Evolutionary conservation across 2,329 filamentous ascomycete species (phyloP).

Genomic region (Fusarium acutatum): DNA sequence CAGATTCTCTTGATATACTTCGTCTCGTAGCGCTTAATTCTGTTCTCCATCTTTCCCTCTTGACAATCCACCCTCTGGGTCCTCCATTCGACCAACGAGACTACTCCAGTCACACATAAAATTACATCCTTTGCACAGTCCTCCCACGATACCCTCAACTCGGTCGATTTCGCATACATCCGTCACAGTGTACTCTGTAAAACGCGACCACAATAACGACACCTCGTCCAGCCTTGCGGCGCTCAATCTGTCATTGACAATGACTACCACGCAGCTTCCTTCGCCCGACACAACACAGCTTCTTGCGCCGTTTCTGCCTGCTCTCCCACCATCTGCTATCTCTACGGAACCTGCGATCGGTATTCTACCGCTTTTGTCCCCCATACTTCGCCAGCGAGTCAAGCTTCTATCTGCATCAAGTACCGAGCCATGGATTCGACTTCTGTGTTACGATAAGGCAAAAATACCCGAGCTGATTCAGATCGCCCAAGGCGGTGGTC

Average conservation of each 20-base stretch:
- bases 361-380: constrained; percentile 68
- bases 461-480: constrained; percentile 66
- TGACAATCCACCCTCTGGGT: constrained; percentile 9
- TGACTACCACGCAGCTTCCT: constrained; percentile 46
- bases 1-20: background rate
- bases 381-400: constrained; percentile 72
- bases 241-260: constrained; percentile 23
- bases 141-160: background rate
- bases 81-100: constrained; percentile 17
- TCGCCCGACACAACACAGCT: constrained; percentile 58
- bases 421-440: constrained; percentile 75
- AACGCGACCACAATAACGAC: constrained; percentile 5
- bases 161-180: background rate
- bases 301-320: constrained; percentile 65
- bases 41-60: constrained; percentile 12
- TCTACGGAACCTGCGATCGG: constrained; percentile 65
- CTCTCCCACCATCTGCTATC: constrained; percentile 66
- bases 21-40: background rate
- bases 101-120: constrained; percentile 29
- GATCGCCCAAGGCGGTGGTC: constrained; percentile 66
- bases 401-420: constrained; percentile 69
- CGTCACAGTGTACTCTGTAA: background rate
- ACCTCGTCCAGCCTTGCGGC: background rate
- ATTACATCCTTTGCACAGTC: background rate
- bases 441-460: constrained; percentile 73